These are phyloP conservation scores for Cucurbita pepo DNA, from an alignment of 306 rosid species.

Conservation along the genomic window DNA sequence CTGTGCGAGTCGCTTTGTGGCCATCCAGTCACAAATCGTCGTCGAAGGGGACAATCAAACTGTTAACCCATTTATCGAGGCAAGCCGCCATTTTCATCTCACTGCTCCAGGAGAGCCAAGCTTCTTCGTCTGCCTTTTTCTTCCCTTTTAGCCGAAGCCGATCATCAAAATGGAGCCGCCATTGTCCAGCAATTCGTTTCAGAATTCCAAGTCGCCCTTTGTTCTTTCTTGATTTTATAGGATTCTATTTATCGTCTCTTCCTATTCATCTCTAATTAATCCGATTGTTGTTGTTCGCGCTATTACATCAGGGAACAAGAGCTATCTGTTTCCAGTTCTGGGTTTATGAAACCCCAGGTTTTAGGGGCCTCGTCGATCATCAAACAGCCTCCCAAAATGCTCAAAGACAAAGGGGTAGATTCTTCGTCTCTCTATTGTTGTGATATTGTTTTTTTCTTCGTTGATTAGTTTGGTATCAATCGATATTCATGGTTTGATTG, in stretches of 20 bases:
- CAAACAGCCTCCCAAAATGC: conserved; percentile 11
- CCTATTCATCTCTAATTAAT: neutral
- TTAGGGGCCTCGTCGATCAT: conserved; percentile 26
- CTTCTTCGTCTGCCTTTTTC: neutral
- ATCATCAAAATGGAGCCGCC: conserved; percentile 32
- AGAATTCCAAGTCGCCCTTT: conserved; percentile 19
- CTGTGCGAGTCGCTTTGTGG: neutral
- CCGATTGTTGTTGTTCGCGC: conserved; percentile 2
- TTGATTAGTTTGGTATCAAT: neutral
- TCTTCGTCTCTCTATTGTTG: neutral
- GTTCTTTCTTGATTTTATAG: neutral
- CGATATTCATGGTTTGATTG: neutral
- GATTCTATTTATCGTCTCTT: neutral
- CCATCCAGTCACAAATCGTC: neutral
- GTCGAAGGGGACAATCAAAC: neutral
- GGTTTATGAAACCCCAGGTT: conserved; percentile 39
- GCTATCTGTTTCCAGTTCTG: conserved; percentile 9
- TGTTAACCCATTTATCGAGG: neutral
- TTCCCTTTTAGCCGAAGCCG: conserved; percentile 15
- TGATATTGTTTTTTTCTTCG: neutral
- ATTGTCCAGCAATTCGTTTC: conserved; percentile 10
- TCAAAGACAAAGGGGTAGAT: conserved; percentile 32
- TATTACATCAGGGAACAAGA: conserved; percentile 19
- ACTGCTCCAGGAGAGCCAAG: neutral
- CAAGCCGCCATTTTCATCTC: neutral